phyloP scores from a whole-genome alignment of 352 stramenopile species.

The Phytophthora cactorum region DNA sequence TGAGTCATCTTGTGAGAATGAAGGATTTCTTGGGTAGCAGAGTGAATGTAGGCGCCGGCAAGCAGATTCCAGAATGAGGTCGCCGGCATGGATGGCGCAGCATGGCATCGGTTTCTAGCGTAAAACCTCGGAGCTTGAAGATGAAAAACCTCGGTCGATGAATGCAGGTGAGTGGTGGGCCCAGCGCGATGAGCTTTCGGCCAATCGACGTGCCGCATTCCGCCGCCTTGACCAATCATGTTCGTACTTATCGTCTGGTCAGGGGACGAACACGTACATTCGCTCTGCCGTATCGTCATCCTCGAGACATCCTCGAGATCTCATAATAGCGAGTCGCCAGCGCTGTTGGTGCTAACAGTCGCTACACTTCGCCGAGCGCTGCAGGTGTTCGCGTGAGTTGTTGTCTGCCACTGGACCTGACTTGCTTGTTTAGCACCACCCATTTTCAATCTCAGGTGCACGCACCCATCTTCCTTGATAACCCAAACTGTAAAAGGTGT shows the following conservation, averaged over 20 bases:
- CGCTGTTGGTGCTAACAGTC: background rate
- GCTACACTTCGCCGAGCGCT: background rate
- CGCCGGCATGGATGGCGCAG: constrained; percentile 1
- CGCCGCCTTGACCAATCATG: constrained; percentile 9
- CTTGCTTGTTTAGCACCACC: constrained; percentile 27
- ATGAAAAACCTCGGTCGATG: constrained; percentile 30
- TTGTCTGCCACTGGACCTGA: background rate
- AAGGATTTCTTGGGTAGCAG: constrained; percentile 4
- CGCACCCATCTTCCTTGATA: constrained; percentile 13
- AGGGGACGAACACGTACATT: constrained; percentile 11
- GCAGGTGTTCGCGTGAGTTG: background rate
- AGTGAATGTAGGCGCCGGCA: constrained; percentile 20
- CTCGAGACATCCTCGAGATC: constrained; percentile 6
- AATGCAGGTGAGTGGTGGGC: constrained; percentile 25
- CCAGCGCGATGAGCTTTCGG: constrained; percentile 26
- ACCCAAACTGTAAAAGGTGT: background rate
- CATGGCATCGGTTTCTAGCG: constrained; percentile 8
- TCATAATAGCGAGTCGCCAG: constrained; percentile 1
- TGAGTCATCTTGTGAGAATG: constrained; percentile 58
- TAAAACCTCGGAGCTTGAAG: constrained; percentile 39
- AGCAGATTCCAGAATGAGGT: constrained; percentile 67
- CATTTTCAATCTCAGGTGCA: constrained; percentile 8
- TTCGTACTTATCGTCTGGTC: background rate
- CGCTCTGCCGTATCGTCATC: constrained; percentile 6
- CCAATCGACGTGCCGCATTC: constrained; percentile 27